Evolutionary conservation across 768 basidiomycete species (phyloP), one percentile per base, ranked within the genome.

Genomic region (Kwoniella bestiolae): DNA sequence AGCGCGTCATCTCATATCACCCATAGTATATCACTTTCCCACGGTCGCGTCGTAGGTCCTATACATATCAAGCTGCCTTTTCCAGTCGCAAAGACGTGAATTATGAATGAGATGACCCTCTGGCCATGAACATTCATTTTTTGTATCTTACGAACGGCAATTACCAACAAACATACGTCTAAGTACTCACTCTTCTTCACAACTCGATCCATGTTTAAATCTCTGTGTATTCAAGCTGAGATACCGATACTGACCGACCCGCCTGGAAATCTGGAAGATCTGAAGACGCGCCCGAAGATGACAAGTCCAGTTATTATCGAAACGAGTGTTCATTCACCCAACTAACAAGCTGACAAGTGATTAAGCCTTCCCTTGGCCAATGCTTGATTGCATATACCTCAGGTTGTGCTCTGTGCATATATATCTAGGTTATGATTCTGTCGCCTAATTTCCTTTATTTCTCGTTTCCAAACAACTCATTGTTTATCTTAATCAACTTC

Each of bases 281-380:
- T 16, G 14, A n/a, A n/a, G n/a, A n/a, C n/a, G n/a, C n/a, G n/a
- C n/a, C n/a, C n/a, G n/a, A 41, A 51, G 7, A 6, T 26, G 6
- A 47, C 52, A 55, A 34, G 52, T 55, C 52, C 31, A 29, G 52
- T 35, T 35, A 55, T 55, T 55, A 34, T 55, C 52, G 32, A 55
- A 55, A 55, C 31, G n/a, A 41, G 12, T 0, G 7, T 35, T 34
- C 23, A 18, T 32, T 34, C 0, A 55, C n/a, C 32, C 18, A 7
- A 34, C 52, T 29, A 26, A 55, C 52, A 55, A 55, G 52, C 52
- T 51, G 32, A 34, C 52, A 55, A 55, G 32, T 18, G 14, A 35
- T 34, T 35, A 55, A 55, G 52, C 52, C 29, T 25, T 47, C n/a
- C 25, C 46, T 47, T 47, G 46, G 46, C 46, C 23, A n/a, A 5